These are phyloP conservation scores for Melaleuca quinquenervia DNA, from an alignment of 345 rosid genomes.

Conservation along the genomic window DNA sequence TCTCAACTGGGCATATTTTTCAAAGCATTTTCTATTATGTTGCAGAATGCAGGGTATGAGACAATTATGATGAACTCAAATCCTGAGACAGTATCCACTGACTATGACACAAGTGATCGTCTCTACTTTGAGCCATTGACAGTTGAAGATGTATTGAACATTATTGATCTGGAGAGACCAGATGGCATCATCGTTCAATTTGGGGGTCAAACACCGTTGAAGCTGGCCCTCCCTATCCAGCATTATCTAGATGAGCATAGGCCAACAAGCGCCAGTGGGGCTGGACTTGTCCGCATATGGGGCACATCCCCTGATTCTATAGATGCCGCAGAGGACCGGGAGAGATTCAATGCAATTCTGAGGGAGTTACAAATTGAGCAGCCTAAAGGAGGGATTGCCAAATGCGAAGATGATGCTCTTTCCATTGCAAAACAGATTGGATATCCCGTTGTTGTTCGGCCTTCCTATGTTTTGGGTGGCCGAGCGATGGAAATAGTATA, in stretches of 20 bases:
- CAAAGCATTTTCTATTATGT: neutral
- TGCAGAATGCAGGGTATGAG: constrained; percentile 93
- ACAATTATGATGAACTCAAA: constrained; percentile 98
- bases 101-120: constrained; percentile 93
- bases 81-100: constrained; percentile 96
- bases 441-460: constrained; percentile 92
- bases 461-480: constrained; percentile 94
- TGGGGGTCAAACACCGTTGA: constrained; percentile 97
- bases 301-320: constrained; percentile 96
- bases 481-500: constrained; percentile 96
- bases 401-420: constrained; percentile 80
- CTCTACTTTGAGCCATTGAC: constrained; percentile 95
- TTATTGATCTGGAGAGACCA: constrained; percentile 82
- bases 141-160: constrained; percentile 77
- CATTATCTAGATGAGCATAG: constrained; percentile 62
- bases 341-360: constrained; percentile 78
- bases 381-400: constrained; percentile 97
- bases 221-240: constrained; percentile 82
- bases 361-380: constrained; percentile 76
- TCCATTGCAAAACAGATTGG: constrained; percentile 74
- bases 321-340: constrained; percentile 95
- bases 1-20: neutral
- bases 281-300: constrained; percentile 76
- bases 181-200: constrained; percentile 96
- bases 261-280: constrained; percentile 56